Conservation (phyloP, 139 green algal species). For the Picochlorum sp. region DNA sequence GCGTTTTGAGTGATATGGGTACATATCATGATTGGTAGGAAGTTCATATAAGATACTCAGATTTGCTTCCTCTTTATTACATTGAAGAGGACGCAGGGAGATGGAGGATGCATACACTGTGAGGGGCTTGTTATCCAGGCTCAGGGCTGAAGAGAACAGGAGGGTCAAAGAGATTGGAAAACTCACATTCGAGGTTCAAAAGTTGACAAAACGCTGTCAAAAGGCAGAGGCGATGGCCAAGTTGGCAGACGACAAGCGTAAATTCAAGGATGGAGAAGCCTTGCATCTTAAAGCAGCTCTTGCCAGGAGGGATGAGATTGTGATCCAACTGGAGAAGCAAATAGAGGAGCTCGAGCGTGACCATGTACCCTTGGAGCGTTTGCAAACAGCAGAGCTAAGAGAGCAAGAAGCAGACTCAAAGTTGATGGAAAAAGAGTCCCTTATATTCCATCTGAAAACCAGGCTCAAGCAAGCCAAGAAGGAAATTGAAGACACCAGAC, state of each 20-base stretch:
- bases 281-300: slow-evolving; percentile 15
- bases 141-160: background rate
- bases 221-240: background rate
- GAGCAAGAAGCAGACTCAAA: background rate
- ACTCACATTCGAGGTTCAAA: background rate
- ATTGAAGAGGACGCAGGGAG: too few relatives aligned
- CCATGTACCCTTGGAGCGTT: background rate
- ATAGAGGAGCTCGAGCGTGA: slow-evolving; percentile 3
- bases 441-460: background rate
- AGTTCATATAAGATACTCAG: too few relatives aligned
- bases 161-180: background rate
- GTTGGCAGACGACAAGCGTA: slow-evolving; percentile 6
- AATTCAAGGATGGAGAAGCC: slow-evolving; percentile 5
- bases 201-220: background rate
- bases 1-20: too few relatives aligned
- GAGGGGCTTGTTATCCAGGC: background rate
- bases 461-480: background rate
- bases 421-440: background rate
- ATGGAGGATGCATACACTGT: background rate
- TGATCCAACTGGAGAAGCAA: slow-evolving; percentile 4
- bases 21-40: too few relatives aligned
- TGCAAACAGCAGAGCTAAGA: background rate
- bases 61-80: too few relatives aligned
- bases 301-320: slow-evolving; percentile 6
- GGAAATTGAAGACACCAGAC: background rate